Evolutionary conservation across 2,329 filamentous ascomycete species (phyloP).

Genomic region (Trichoderma hamatum): DNA sequence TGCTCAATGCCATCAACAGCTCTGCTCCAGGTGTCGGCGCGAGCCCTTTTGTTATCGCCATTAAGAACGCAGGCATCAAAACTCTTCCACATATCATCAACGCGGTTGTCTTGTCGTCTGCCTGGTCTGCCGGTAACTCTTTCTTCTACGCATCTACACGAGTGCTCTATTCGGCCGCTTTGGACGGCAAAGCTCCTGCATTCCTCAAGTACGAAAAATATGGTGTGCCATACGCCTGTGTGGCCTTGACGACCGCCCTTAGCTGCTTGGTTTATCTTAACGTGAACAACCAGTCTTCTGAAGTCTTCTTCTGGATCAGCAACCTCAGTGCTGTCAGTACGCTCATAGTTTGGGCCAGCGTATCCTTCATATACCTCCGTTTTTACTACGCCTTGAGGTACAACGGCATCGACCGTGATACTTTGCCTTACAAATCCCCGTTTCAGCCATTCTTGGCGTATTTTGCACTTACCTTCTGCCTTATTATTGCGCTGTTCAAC

Average conservation of each 20-base stretch:
- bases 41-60: conserved; percentile 63
- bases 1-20: conserved; percentile 53
- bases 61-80: conserved; percentile 50
- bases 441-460: conserved; percentile 71
- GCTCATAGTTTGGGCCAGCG: conserved; percentile 68
- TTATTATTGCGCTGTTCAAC: conserved; percentile 69
- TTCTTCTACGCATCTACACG: conserved; percentile 57
- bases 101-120: conserved; percentile 60
- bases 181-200: conserved; percentile 47
- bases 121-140: conserved; percentile 61
- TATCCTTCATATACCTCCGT: conserved; percentile 68
- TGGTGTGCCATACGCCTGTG: conserved; percentile 39
- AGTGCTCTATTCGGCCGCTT: conserved; percentile 52
- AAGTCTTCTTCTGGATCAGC: conserved; percentile 65
- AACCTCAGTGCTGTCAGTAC: conserved; percentile 69
- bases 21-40: conserved; percentile 45
- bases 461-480: conserved; percentile 62
- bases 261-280: conserved; percentile 66
- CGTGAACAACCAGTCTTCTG: conserved; percentile 58
- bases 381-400: conserved; percentile 68
- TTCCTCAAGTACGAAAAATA: conserved; percentile 38
- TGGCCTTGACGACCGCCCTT: conserved; percentile 52
- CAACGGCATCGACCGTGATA: conserved; percentile 66
- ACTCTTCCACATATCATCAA: conserved; percentile 57
- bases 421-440: conserved; percentile 65